Evolutionary conservation across 2,329 filamentous ascomycete genomes (phyloP).

Genomic region (Cytospora schulzeri): DNA sequence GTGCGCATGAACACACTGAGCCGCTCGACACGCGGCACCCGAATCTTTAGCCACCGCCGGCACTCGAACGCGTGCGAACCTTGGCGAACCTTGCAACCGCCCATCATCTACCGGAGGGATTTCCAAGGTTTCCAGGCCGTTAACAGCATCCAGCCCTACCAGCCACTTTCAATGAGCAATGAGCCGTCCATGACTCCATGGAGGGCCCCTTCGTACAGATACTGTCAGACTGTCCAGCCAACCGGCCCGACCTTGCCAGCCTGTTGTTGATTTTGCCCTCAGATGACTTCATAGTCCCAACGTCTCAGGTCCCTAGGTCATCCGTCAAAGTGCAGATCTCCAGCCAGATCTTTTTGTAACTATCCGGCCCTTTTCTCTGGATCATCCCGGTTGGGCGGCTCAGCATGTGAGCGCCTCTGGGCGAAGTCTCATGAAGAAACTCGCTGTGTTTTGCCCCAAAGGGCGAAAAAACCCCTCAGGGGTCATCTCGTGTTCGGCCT

Average conservation of each 20-base stretch:
- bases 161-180: no score
- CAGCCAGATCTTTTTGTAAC: not conserved
- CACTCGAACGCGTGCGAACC: not conserved
- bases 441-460: not conserved
- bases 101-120: conserved; percentile 15
- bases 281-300: not conserved
- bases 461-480: no score
- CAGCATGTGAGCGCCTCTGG: not conserved
- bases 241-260: conserved; percentile 3
- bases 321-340: not conserved
- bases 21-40: conserved; percentile 21
- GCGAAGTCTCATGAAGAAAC: not conserved
- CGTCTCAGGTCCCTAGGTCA: not conserved
- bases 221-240: conserved; percentile 17
- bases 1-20: conserved; percentile 7
- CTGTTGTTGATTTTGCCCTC: not conserved
- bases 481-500: not conserved
- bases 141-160: conserved; percentile 15
- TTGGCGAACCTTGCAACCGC: conserved; percentile 15
- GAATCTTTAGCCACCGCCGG: conserved; percentile 19
- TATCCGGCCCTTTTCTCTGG: not conserved
- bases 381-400: not conserved
- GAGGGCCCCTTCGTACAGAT: conserved; percentile 1
- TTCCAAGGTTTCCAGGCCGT: conserved; percentile 7
- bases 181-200: conserved; percentile 11